Evolutionary conservation across 2,329 filamentous ascomycete species (phyloP), one percentile per base, ranked within the genome.

Genomic region (Trichoderma asperellum): DNA sequence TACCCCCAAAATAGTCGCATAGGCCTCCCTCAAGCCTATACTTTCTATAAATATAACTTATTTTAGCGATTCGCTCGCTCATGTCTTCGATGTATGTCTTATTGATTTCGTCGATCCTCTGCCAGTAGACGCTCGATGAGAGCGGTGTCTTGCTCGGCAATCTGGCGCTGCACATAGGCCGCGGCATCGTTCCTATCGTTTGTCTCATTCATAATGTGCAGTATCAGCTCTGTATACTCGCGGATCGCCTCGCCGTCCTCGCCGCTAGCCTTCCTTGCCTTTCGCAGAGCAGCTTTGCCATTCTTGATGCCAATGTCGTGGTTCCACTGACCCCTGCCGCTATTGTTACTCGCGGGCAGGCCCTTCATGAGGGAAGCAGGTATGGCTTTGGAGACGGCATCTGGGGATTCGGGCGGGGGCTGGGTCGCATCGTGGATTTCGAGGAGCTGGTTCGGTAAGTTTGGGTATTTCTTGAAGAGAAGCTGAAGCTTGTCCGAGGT

Each of bases 161-260:
- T 75, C 71, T 87, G 82, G 70, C 81, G 79, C 71, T 83, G 80
- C 53, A 86, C 75, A 6, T 81, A 55, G 7, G 77, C 77, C 7
- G 79, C 77, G 8, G 80, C 76, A 32, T 82, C 78, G 4, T 73
- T 73, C 8, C 73, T 72, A 27, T 73, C 58, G 11, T 35, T 35
- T 18, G 70, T 75, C 43, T 78, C 76, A 55, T 79, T 77, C 67
- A 88, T 79, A 40, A 88, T 77, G 68, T 84, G 81, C 59, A 85
- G 74, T 21, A 90, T 82, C 27, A 90, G 79, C 71, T 87, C 86
- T 58, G 84, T 85, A 74, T 88, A 91, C 76, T 90, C 88, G 64
- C 85, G 80, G 35, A 91, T 80, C 5, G 82, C 88, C 72, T 89
- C 87, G 35, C 87, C 87, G 69, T 85, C 85, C 72, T 85, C 83